These are phyloP conservation scores for Erigeron canadensis DNA, from an alignment of 129 eudicot genomes.

Conservation along the genomic window DNA sequence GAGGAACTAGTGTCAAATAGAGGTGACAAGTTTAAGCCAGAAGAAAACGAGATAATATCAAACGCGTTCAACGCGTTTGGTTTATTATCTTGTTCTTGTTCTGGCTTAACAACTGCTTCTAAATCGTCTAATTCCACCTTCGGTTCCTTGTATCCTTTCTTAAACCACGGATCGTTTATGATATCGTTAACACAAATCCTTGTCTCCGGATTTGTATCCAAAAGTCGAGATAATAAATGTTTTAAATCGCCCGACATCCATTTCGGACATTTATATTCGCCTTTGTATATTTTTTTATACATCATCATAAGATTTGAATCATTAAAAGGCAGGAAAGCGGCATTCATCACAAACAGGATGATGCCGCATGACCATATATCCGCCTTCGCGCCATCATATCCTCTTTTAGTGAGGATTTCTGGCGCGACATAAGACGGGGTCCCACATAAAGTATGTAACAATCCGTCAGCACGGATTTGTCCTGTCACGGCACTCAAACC, in stretches of 20 bases:
- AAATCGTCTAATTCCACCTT: slow-evolving; percentile 13
- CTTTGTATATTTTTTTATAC: slow-evolving; percentile 84
- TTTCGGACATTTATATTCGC: slow-evolving; percentile 66
- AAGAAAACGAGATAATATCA: slow-evolving; percentile 65
- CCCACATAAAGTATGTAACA: slow-evolving; percentile 74
- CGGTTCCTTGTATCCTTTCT: slow-evolving; percentile 42
- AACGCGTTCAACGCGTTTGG: slow-evolving; percentile 59
- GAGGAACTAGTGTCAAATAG: slow-evolving; percentile 46
- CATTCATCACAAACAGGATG: slow-evolving; percentile 59
- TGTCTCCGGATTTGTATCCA: slow-evolving; percentile 68
- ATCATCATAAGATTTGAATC: slow-evolving; percentile 72
- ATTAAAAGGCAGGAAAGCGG: slow-evolving; percentile 71
- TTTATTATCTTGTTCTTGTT: neutral
- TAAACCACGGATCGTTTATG: slow-evolving; percentile 68
- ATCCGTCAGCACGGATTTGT: slow-evolving; percentile 51
- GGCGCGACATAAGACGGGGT: slow-evolving; percentile 96
- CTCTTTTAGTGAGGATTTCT: slow-evolving; percentile 64
- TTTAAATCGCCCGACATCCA: slow-evolving; percentile 73
- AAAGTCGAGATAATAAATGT: slow-evolving; percentile 52
- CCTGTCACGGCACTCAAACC: slow-evolving; percentile 68
- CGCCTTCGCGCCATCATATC: slow-evolving; percentile 49
- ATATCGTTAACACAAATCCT: slow-evolving; percentile 64
- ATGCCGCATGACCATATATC: slow-evolving; percentile 77
- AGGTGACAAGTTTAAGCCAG: slow-evolving; percentile 60
- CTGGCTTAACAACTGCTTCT: slow-evolving; percentile 23